Base-by-base conservation (phyloP, 306 rosid genomes). In the Gynostemma pentaphyllum region DNA sequence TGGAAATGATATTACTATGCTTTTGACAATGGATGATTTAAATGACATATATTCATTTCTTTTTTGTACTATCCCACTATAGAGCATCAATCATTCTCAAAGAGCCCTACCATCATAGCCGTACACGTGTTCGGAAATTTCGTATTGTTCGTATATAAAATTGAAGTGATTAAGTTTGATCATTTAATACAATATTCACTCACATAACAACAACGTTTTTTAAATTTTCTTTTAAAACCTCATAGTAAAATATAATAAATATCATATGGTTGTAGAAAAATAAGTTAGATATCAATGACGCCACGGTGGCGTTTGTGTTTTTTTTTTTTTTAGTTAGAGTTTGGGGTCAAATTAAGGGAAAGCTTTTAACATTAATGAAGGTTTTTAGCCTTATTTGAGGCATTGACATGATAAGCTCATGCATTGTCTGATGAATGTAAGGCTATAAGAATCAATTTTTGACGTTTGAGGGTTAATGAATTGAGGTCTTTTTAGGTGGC, bases 71-170 rank as follows among this genome's bases (percentile, higher is more conserved):
- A 23, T 60, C 50, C 44, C 50, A 61, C 0, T 36, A 4, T n/a
- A n/a, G n/a, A 14, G 37, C 72, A 73, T 45, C 64, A 67, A 60
- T 72, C 80, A 66, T 47, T 62, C 46, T 63, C 71, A 26, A 61
- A 14, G 14, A 60, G 34, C 22, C 23, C 50, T 61, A 61, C 50
- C 78, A 67, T 75, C 72, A 36, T 5, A 41, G 64, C 78, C 79
- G 76, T 82, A 81, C 88, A 88, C 89, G 89, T 69, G 86, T 79
- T 55, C 30, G 12, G 27, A 45, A 65, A 36, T 62, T 67, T 63
- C 47, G 7, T 46, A 40, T 39, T 41, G 39, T 61, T 40, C 32
- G 47, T 59, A 37, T 36, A 6, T 28, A 19, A 15, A n/a, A n/a
- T n/a, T n/a, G n/a, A n/a, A n/a, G n/a, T n/a, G n/a, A n/a, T n/a